Base-by-base conservation (phyloP, 306 rosid genomes). In the Vigna radiata region DNA sequence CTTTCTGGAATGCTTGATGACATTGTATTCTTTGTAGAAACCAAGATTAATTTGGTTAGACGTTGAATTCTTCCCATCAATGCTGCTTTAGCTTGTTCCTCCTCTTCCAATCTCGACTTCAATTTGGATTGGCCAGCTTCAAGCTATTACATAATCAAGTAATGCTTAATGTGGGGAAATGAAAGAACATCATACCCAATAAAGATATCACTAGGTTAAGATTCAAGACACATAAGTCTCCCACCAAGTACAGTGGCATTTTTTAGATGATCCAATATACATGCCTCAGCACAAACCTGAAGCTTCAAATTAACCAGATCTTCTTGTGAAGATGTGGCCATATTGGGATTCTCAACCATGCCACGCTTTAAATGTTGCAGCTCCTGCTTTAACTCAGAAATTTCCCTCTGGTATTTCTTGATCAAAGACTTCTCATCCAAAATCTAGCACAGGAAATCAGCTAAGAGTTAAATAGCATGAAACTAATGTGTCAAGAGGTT, bases 11-110 rank as follows among this genome's bases (percentile, higher is more conserved):
- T 70, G 80, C 86, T 81, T 73, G 91, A 84, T 41, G 97, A 83
- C 77, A 90, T 75, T 47, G 88, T 52, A 68, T 86, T 88, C 82
- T 92, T 92, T 9, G 97, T 86, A 67, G 97, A 92, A 66, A 92
- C 97, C 72, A 92, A 85, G 69, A 92, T 92, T 81, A 92, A 85
- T 83, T 92, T 92, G 69, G 97, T 92, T 77, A 92, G 77, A 59
- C 93, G 90, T 76, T 92, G 97, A 83, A 92, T 92, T 82, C 97
- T 88, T 79, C 91, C 96, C 97, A 92, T 87, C 84, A 92, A 80
- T 39, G 97, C 97, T 79, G 97, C 96, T 82, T 92, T 92, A 73
- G 89, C 93, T 77, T 92, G 91, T 85, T 92, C 97, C 80, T 92
- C 97, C 85, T 92, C 97, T 88, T 92, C 96, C 85, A 92, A 78